Percentiles rank a stretch among this genome's conserved stretches.
Conservation (phyloP, 352 stramenopile species). For the Pythium phragmitis region DNA sequence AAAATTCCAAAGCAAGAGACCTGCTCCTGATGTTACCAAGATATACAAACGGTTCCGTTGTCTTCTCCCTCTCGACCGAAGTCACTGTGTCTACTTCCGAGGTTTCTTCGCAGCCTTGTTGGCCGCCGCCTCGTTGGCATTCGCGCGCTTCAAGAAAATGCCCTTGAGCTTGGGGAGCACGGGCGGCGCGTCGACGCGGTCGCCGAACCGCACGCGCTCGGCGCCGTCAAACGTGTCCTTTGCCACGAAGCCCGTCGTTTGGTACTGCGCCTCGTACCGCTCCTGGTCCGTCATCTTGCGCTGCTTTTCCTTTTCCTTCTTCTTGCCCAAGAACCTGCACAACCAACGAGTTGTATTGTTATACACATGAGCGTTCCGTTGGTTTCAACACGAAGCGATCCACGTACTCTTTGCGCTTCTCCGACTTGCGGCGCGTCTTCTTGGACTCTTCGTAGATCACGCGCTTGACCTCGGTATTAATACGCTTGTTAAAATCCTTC, state of each 20-base stretch:
- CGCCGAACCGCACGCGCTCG: constrained; percentile 67
- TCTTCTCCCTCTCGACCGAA: background rate
- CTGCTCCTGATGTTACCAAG: too few relatives aligned
- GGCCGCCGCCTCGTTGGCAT: constrained; percentile 35
- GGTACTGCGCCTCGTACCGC: constrained; percentile 73
- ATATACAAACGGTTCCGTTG: background rate
- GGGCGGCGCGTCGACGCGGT: constrained; percentile 78
- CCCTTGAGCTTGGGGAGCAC: constrained; percentile 80
- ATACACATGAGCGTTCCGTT: too few relatives aligned
- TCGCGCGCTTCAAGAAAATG: constrained; percentile 79
- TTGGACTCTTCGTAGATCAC: constrained; percentile 86
- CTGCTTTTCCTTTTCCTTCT: constrained; percentile 79
- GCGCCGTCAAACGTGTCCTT: constrained; percentile 71
- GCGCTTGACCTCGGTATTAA: constrained; percentile 78
- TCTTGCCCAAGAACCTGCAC: constrained; percentile 58
- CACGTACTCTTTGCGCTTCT: constrained; percentile 71
- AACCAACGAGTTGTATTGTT: too few relatives aligned
- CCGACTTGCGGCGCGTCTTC: constrained; percentile 61
- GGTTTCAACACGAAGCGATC: background rate
- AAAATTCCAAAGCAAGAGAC: background rate
- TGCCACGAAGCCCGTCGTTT: constrained; percentile 60
- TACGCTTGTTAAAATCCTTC: constrained; percentile 84
- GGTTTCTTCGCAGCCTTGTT: constrained; percentile 14
- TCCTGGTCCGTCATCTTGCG: constrained; percentile 81
- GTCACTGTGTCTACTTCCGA: constrained; percentile 10